These are phyloP conservation scores for Carex kokanica DNA, from an alignment of 176 grass and related monocot genomes.

Conservation along the genomic window DNA sequence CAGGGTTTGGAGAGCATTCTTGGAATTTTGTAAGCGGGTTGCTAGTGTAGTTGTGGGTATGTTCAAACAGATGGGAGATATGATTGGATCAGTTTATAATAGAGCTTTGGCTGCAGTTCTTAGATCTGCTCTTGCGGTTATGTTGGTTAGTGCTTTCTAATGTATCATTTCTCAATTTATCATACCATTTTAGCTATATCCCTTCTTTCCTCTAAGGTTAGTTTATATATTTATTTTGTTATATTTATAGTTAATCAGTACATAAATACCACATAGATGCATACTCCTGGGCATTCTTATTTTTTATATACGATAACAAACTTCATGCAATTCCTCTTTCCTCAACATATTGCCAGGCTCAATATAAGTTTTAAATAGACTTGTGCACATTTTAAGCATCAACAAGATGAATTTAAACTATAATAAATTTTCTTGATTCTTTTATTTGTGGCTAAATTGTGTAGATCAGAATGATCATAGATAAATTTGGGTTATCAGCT, in stretches of 20 bases:
- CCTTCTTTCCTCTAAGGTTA: background rate
- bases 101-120: slow-evolving; percentile 52
- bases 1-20: slow-evolving; percentile 46
- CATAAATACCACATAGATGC: background rate
- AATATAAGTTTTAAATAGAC: background rate
- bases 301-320: background rate
- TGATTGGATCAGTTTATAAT: slow-evolving; percentile 41
- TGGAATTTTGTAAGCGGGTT: slow-evolving; percentile 36
- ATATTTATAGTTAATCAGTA: background rate
- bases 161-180: background rate
- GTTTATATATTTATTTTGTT: background rate
- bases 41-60: slow-evolving; percentile 33
- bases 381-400: background rate
- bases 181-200: background rate
- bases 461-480: slow-evolving; percentile 73
- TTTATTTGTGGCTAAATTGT: slow-evolving; percentile 15
- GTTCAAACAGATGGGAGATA: slow-evolving; percentile 29
- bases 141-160: slow-evolving; percentile 46
- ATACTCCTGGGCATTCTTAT: background rate
- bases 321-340: background rate
- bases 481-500: slow-evolving; percentile 70
- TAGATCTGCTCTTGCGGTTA: slow-evolving; percentile 45
- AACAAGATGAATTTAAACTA: background rate
- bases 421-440: background rate
- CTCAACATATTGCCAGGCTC: background rate